These are phyloP conservation scores for Basipetospora chlamydospora DNA, from an alignment of 2,329 filamentous ascomycete genomes.

Conservation along the genomic window DNA sequence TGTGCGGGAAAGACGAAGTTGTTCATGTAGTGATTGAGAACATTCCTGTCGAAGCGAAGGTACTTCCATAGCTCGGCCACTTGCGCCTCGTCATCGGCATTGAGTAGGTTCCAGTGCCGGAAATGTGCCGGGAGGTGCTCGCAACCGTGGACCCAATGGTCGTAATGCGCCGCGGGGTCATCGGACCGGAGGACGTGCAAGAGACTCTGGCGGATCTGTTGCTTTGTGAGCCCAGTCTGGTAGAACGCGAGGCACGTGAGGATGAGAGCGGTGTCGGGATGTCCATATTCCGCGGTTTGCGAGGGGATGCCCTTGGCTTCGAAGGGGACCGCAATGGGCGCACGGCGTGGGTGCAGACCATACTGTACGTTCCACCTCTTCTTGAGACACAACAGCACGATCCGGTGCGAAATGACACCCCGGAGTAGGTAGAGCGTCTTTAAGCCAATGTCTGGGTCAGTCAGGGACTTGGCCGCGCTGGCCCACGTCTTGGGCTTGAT, in stretches of 20 bases:
- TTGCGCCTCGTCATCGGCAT: slow-evolving; percentile 40
- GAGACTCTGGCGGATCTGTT: slow-evolving; percentile 34
- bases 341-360: slow-evolving; percentile 36
- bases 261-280: slow-evolving; percentile 50
- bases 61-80: slow-evolving; percentile 32
- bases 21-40: slow-evolving; percentile 47
- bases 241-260: slow-evolving; percentile 56
- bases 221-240: slow-evolving; percentile 37
- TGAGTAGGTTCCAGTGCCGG: slow-evolving; percentile 39
- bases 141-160: slow-evolving; percentile 28
- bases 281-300: slow-evolving; percentile 49
- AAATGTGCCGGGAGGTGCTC: slow-evolving; percentile 28
- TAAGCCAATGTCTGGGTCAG: slow-evolving; percentile 13
- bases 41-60: slow-evolving; percentile 31
- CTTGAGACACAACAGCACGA: slow-evolving; percentile 43
- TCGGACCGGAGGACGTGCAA: slow-evolving; percentile 37
- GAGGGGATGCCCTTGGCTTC: slow-evolving; percentile 50
- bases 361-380: slow-evolving; percentile 57
- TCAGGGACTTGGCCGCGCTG: neutral
- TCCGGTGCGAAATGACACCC: slow-evolving; percentile 44
- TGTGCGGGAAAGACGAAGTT: slow-evolving; percentile 50
- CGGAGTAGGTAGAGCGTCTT: slow-evolving; percentile 34
- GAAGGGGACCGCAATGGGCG: slow-evolving; percentile 52
- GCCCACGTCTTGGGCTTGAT: neutral
- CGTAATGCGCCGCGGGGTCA: slow-evolving; percentile 41